A percentile compares a stretch with the other conserved stretches of the same genome.
phyloP scores from a whole-genome alignment of 345 rosid genomes.

The Citrus sinensis region DNA sequence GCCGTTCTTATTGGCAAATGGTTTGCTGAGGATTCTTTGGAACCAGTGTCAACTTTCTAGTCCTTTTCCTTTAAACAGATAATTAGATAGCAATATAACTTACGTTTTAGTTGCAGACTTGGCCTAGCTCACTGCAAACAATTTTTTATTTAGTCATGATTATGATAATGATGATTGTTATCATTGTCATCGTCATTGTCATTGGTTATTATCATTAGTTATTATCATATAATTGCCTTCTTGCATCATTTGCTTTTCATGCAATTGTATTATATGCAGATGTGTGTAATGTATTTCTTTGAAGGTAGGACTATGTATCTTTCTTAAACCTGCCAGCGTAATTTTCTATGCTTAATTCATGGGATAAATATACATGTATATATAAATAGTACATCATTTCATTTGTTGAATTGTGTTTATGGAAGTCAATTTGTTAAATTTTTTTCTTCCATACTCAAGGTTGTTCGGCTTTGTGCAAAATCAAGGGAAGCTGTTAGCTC shows the following conservation, averaged over 20 bases:
- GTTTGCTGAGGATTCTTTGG: neutral
- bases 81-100: neutral
- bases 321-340: neutral
- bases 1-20: neutral
- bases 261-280: neutral
- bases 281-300: neutral
- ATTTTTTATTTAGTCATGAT: neutral
- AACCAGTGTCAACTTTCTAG: neutral
- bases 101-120: neutral
- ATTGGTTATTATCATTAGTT: neutral
- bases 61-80: neutral
- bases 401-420: neutral
- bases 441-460: constrained; percentile 39
- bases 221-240: neutral
- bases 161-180: neutral
- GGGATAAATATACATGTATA: neutral
- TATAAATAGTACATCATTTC: neutral
- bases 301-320: neutral
- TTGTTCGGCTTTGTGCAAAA: constrained; percentile 97
- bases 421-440: neutral
- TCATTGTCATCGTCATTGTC: neutral
- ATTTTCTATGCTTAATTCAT: neutral
- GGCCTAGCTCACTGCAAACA: neutral
- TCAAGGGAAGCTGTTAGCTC: constrained; percentile 99
- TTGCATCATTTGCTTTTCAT: neutral